Evolutionary conservation across 192 early-diverging fungal species (phyloP).

Genomic region (Lunasporangiospora selenospora): DNA sequence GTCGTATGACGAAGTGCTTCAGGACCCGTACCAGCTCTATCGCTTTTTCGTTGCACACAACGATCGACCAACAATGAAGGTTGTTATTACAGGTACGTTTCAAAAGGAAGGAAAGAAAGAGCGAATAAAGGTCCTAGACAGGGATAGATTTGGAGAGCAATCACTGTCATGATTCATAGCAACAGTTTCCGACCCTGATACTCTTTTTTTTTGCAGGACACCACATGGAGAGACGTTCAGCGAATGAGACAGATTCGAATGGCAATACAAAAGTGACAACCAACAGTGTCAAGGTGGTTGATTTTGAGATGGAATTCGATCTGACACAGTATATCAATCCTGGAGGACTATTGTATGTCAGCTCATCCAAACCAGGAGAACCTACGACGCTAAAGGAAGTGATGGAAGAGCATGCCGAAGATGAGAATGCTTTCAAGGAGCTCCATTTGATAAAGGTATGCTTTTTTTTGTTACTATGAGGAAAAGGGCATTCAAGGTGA

Average conservation of each 20-base stretch:
- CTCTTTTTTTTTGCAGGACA: too few relatives aligned
- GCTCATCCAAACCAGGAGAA: conserved; percentile 18
- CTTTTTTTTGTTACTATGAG: neutral
- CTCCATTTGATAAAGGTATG: conserved; percentile 49
- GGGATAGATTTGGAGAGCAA: too few relatives aligned
- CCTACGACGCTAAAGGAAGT: conserved; percentile 19
- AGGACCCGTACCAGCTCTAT: conserved; percentile 43
- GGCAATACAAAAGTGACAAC: conserved; percentile 11
- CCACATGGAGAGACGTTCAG: conserved; percentile 19
- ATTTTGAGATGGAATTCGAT: conserved; percentile 47
- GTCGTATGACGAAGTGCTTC: conserved; percentile 17
- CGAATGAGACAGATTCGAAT: conserved; percentile 14
- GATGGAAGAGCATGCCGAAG: conserved; percentile 39
- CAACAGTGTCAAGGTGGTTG: conserved; percentile 8
- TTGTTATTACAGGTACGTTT: conserved; percentile 32
- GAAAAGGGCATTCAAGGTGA: too few relatives aligned
- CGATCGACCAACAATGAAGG: conserved; percentile 35
- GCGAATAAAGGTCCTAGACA: too few relatives aligned
- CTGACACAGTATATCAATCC: conserved; percentile 36
- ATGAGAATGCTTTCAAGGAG: conserved; percentile 50
- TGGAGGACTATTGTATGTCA: conserved; percentile 18
- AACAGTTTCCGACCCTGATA: too few relatives aligned
- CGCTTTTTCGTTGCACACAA: conserved; percentile 50
- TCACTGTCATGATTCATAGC: too few relatives aligned
- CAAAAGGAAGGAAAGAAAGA: too few relatives aligned